Base-by-base conservation (phyloP, 1,284 basidiomycete genomes). In the Ceratobasidium theobromae region DNA sequence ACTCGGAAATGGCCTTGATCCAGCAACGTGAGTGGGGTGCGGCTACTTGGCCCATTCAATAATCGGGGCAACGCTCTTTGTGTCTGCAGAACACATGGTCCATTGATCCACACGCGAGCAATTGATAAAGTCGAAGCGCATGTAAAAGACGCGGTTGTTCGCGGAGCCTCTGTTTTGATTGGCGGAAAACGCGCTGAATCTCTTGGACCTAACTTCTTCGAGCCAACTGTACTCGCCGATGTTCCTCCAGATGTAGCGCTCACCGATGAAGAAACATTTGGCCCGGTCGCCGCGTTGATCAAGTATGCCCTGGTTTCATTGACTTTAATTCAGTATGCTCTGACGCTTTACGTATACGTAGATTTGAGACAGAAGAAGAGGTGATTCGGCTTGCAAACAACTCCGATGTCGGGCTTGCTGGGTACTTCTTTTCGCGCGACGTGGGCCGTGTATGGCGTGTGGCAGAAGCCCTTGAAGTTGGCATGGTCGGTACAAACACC, bases 381-480 rank as follows among this genome's bases (percentile, higher is more conserved):
- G 95, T 95, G 2, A 79, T 99, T 67, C 82, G 83, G 72, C 78
- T 90, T 65, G 95, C 96, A 32, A 99, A 99, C 77, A 79, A 86
- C 71, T 82, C 89, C 1, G 84, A 91, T 25, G 86, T 93, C 49
- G 97, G 97, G 0, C 82, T 99, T 18, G 95, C 95, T 4, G 94
- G 91, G 0, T 96, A 96, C 78, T 95, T 98, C 80, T 98, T 86
- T 80, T 93, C 93, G 48, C 80, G 90, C 68, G 95, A 99, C 76
- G 81, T 96, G 1, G 90, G 91, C 5, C 81, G 95, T 30, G 89
- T 94, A 66, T 98, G 93, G 92, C 84, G 96, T 49, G 95, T 99
- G n/a, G 93, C 95, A n/a, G 96, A 98, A 78, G 89, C 85, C 68
- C 81, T 99, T 49, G 93, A 99, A 77, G 93, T 95, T 3, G 97